These are phyloP conservation scores for Crithidia expoeki DNA, from an alignment of 208 protist species.

Conservation along the genomic window DNA sequence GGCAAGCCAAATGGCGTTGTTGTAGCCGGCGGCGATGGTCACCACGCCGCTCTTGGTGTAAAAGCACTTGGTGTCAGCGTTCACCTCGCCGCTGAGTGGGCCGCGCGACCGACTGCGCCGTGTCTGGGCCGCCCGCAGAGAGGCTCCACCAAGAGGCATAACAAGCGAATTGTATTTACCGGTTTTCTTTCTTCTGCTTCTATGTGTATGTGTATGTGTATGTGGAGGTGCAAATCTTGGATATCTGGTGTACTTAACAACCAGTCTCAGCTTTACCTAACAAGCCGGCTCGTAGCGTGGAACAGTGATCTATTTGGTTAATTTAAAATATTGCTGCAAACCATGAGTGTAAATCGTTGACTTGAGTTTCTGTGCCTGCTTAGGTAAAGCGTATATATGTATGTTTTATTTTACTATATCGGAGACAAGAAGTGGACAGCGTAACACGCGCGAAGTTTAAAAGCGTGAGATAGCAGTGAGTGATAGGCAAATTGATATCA, in stretches of 20 bases:
- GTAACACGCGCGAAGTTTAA: too few species aligned
- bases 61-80: conserved; percentile 51
- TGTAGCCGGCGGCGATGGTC: conserved; percentile 52
- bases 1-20: conserved; percentile 69
- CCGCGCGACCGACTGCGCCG: neutral
- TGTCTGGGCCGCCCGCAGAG: neutral
- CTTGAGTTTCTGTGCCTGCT: too few species aligned
- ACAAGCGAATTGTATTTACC: neutral
- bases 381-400: too few species aligned
- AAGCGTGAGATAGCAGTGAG: too few species aligned
- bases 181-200: neutral
- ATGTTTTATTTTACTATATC: too few species aligned
- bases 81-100: conserved; percentile 13
- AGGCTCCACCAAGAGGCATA: neutral
- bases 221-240: neutral
- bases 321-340: neutral
- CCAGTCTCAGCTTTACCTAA: too few species aligned
- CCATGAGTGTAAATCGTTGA: neutral
- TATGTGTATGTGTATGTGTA: neutral
- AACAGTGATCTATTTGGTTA: neutral
- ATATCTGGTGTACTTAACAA: too few species aligned
- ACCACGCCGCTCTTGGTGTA: conserved; percentile 43
- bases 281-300: too few species aligned
- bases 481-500: too few species aligned
- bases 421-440: too few species aligned